Percentiles rank a stretch among this genome's conserved stretches.
These are phyloP conservation scores for Cercophora scortea DNA, from an alignment of 495 filamentous ascomycete genomes.

Conservation along the genomic window DNA sequence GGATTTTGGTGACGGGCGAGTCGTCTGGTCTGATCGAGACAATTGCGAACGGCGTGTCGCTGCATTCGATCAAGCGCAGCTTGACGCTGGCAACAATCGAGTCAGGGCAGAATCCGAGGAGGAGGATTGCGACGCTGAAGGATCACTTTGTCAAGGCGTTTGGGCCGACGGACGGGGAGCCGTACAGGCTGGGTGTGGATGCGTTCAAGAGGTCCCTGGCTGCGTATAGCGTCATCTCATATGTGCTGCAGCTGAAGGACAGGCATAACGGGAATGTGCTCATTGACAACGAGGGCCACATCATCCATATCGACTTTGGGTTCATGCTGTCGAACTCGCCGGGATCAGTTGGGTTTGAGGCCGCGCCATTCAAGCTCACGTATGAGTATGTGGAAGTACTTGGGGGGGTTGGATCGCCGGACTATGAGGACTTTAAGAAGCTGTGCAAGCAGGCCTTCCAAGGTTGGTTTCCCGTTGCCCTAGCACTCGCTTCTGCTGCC, in stretches of 20 bases:
- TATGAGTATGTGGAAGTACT: slow-evolving; percentile 71
- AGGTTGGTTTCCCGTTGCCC: slow-evolving; percentile 25
- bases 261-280: slow-evolving; percentile 76
- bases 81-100: slow-evolving; percentile 61
- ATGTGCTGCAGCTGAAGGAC: slow-evolving; percentile 70
- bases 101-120: slow-evolving; percentile 55
- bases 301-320: slow-evolving; percentile 76
- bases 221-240: slow-evolving; percentile 69
- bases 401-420: slow-evolving; percentile 53
- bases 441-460: slow-evolving; percentile 71
- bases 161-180: slow-evolving; percentile 51
- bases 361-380: slow-evolving; percentile 72
- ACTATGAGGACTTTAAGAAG: slow-evolving; percentile 59
- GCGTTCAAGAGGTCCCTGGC: slow-evolving; percentile 64
- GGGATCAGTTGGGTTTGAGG: slow-evolving; percentile 68
- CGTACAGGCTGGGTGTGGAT: slow-evolving; percentile 56
- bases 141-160: slow-evolving; percentile 74
- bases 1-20: slow-evolving; percentile 71
- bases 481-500: not conserved
- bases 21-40: slow-evolving; percentile 72
- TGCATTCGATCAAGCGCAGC: slow-evolving; percentile 69
- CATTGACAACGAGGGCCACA: slow-evolving; percentile 70
- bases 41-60: slow-evolving; percentile 69
- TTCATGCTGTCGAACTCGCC: slow-evolving; percentile 79
- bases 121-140: slow-evolving; percentile 61